Evolutionary conservation across 2,329 filamentous ascomycete genomes (phyloP), one percentile per base, ranked within the genome.

Genomic region (Coniosporium tulheliwenetii): DNA sequence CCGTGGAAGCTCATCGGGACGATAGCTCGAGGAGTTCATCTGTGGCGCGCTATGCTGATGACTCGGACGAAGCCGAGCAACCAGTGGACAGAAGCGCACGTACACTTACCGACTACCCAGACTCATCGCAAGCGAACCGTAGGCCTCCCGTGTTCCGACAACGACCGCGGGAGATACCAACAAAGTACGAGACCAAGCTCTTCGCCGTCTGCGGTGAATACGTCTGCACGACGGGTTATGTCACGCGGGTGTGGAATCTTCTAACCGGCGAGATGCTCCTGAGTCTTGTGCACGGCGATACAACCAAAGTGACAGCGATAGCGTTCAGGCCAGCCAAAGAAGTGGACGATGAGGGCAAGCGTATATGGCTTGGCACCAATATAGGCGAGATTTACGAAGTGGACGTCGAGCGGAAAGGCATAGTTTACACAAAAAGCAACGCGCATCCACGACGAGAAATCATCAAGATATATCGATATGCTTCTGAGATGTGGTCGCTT

Each of bases 401-500:
- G 36, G 87, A 98, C 56, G 75, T 96, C 41, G 65, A 69, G 2
- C 79, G 77, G 0, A 79, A 87, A 53, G 75, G 71, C 31, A 69
- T 94, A 37, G 67, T 84, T 10, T 68, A 72, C 26, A 81, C 72
- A 13, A 84, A 81, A 50, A 63, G 73, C 2, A 77, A 70, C 39
- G 82, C 83, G 2, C 91, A 96, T 52, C 76, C 78, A 7, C 77
- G 84, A 35, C 72, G 77, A 45, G 84, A 93, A 49, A 73, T 98
- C 39, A 74, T 84, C 47, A 85, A 79, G 50, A 93, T 98, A 35
- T 81, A 85, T 54, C 77, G 91, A 33, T 81, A 93, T 57, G 80
- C 77, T 46, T 85, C 85, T 48, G 84, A 95, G 52, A 75, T 98
- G 57, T 98, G 91, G 91, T 87, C 87, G 0, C 60, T 98, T 38